Base-by-base conservation (phyloP, 345 rosid genomes). In the Syzygium jambos region DNA sequence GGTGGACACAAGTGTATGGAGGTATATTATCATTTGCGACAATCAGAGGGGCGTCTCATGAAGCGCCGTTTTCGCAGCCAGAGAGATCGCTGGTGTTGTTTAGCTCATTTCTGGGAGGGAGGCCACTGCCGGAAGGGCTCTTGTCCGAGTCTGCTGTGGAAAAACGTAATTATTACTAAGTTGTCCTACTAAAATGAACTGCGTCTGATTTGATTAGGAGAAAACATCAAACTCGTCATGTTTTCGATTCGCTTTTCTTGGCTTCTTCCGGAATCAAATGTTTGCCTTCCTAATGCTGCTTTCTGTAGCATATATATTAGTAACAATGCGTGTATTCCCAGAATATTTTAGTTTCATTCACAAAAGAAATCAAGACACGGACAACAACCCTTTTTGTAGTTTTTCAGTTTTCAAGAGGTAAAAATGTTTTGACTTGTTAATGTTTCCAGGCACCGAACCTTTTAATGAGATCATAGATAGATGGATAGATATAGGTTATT, bases 1-100 rank as follows among this genome's bases (percentile, higher is more conserved):
- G 96, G 63, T 92, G 95, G 94, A 93, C 93, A 41, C 96, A 93
- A 88, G 93, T 89, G 3, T 92, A 91, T 88, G 94, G 93, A 12
- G 88, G 88, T 54, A 88, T 84, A 3, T 51, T 93, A 52, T 87
- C 93, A 12, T 92, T 85, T 85, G 95, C 95, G 22, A 90, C 93
- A 59, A 89, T 94, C 51, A 90, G 94, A 92, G 95, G 93, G 51
- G 95, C 92, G 13, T 87, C 94, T 23, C 95, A 92, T 65, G 91
- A 89, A 87, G 94, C 93, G 78, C 94, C 94, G 14, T 90, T 89
- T 61, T 89, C 94, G 16, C 93, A 92, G 85, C 94, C 94, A 11
- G 89, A 90, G 85, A 87, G 94, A 78, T 93, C 96, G 43, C 83
- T 93, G 38, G 90, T 88, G 29, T 78, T 94, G 55, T 91, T 93